A percentile compares a stretch with the other conserved stretches of the same genome.
phyloP scores from a whole-genome alignment of 805 yeast species.

The Lipomyces japonicus region DNA sequence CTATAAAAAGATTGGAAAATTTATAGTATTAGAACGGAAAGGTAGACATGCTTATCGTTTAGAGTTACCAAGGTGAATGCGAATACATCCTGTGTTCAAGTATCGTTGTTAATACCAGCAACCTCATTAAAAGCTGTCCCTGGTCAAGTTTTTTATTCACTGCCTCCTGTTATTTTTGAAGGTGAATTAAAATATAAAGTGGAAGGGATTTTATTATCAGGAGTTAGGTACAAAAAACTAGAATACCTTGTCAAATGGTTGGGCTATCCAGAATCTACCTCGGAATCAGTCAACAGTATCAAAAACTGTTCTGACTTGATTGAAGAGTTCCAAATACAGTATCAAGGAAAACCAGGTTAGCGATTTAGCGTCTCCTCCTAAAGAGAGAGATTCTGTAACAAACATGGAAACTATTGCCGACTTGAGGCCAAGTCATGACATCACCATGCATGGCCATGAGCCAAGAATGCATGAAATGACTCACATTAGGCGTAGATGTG shows the following conservation, averaged over 20 bases:
- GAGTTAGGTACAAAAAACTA: not conserved
- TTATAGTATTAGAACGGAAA: not conserved
- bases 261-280: slow-evolving; percentile 2
- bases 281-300: slow-evolving; percentile 1
- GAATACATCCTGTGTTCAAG: not conserved
- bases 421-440: too few relatives aligned
- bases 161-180: not conserved
- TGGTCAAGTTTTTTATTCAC: too few relatives aligned
- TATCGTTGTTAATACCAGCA: not conserved
- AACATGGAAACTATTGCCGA: too few relatives aligned
- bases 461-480: too few relatives aligned
- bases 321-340: too few relatives aligned
- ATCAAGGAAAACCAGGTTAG: too few relatives aligned
- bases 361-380: too few relatives aligned
- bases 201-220: not conserved
- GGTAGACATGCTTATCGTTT: not conserved
- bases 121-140: too few relatives aligned
- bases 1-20: not conserved
- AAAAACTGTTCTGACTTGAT: too few relatives aligned
- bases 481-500: too few relatives aligned
- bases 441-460: too few relatives aligned
- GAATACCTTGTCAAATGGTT: not conserved
- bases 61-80: not conserved
- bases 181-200: not conserved
- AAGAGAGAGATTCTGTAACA: too few relatives aligned